Evolutionary conservation across 2,329 filamentous ascomycete species (phyloP), one percentile per base, ranked within the genome.

Genomic region (Diaporthe citri): DNA sequence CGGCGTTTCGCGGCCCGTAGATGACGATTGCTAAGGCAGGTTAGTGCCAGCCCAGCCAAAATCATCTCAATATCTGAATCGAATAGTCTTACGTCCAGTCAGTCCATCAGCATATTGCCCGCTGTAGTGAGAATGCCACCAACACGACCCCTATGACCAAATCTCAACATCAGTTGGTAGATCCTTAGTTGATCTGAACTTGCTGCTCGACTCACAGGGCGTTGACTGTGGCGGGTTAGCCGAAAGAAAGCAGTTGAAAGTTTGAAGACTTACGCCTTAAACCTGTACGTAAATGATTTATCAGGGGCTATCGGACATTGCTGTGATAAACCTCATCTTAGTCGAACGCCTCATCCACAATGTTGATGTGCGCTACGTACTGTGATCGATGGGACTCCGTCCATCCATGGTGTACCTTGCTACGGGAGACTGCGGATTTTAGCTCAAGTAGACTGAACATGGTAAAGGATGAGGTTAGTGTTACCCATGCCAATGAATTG

Each of bases 401-500:
- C 55, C 55, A 36, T 36, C 55, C 55, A 59, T 13, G 55, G 55
- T 13, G 55, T 39, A n/a, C 55, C 55, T 36, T 59, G 8, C 10
- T 59, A 31, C 20, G 31, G 55, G 34, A 59, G 20, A 13, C 55
- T 59, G 17, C 9, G 22, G 12, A 13, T 6, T 59, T 36, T 13
- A 36, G 15, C 4, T 13, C 13, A 1, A 59, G 55, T 4, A 59
- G 17, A 13, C 20, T n/a, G 34, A 31, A 36, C 4, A 22, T 6
- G 15, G 31, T 31, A 2, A n/a, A 4, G n/a, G 3, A 4, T 36
- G 4, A 39, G 28, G 5, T 1, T n/a, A 31, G 22, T n/a, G n/a
- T n/a, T 59, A 59, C 55, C 55, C 55, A 36, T 59, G 55, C 55
- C 55, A 59, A 20, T 59, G 55, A n/a, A 59, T 59, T 36, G 55